phyloP scores from a whole-genome alignment of 768 basidiomycete genomes.

The Mycena rosella region DNA sequence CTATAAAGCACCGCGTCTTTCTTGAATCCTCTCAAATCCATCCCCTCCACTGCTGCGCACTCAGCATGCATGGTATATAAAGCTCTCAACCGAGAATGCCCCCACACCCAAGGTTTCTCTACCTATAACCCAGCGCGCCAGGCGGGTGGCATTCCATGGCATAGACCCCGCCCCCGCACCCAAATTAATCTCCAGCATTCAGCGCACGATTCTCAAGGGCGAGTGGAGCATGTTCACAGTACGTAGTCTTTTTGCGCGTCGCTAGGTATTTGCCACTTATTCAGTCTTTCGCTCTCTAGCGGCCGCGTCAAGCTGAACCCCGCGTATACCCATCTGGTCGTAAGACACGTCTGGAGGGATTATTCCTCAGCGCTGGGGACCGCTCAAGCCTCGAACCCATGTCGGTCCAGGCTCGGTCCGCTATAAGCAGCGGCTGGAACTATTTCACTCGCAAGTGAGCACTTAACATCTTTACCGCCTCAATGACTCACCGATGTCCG shows the following conservation, averaged over 20 bases:
- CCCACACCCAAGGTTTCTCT: too few relatives aligned
- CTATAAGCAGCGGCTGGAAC: neutral
- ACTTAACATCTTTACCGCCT: neutral
- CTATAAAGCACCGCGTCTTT: too few relatives aligned
- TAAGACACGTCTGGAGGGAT: neutral
- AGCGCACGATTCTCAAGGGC: neutral
- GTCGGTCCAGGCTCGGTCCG: too few relatives aligned
- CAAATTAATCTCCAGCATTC: conserved; percentile 19
- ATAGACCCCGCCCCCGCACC: conserved; percentile 12
- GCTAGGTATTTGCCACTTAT: neutral
- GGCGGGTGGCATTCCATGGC: conserved; percentile 21
- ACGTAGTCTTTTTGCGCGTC: neutral
- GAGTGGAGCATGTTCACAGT: conserved; percentile 28
- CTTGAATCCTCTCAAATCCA: too few relatives aligned
- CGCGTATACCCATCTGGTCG: neutral
- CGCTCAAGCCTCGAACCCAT: too few relatives aligned
- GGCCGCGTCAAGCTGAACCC: neutral
- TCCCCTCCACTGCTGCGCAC: too few relatives aligned
- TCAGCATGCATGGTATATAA: too few relatives aligned
- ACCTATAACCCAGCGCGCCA: neutral
- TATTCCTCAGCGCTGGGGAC: neutral
- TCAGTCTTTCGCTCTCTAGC: neutral
- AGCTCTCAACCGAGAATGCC: too few relatives aligned
- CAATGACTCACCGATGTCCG: neutral
- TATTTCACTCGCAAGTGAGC: conserved; percentile 21